phyloP scores from a whole-genome alignment of 441 rosid genomes.

The Gossypium gossypioides region DNA sequence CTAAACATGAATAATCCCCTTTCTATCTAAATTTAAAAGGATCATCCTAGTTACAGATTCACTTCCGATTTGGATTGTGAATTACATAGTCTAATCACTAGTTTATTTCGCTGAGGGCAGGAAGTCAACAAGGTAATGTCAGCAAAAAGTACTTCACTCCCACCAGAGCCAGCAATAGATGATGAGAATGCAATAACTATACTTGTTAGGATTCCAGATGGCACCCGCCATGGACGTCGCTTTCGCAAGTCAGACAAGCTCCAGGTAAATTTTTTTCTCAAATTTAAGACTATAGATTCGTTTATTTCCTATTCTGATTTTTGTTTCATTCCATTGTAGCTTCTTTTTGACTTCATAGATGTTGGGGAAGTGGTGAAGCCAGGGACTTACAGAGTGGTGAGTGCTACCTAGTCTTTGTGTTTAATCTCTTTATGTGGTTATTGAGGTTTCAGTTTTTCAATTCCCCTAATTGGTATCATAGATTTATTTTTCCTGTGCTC shows the following conservation, averaged over 20 bases:
- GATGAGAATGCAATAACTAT: slow-evolving; percentile 52
- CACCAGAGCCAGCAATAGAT: slow-evolving; percentile 52
- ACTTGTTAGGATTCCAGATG: slow-evolving; percentile 69
- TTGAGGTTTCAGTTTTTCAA: background rate
- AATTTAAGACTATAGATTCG: background rate
- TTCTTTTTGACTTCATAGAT: slow-evolving; percentile 67
- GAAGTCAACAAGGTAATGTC: slow-evolving; percentile 27
- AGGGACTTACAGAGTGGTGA: slow-evolving; percentile 70
- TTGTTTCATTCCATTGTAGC: slow-evolving; percentile 28
- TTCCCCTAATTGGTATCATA: background rate
- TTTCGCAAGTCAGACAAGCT: slow-evolving; percentile 74
- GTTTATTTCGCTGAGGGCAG: slow-evolving; percentile 23
- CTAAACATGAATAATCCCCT: background rate
- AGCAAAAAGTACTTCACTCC: slow-evolving; percentile 35
- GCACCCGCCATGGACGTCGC: slow-evolving; percentile 63
- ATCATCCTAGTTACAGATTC: background rate
- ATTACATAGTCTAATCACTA: slow-evolving; percentile 3
- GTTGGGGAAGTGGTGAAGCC: slow-evolving; percentile 46
- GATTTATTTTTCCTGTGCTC: background rate
- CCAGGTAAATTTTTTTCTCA: slow-evolving; percentile 32
- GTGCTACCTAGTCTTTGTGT: slow-evolving; percentile 15
- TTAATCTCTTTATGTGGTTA: background rate
- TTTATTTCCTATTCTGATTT: slow-evolving; percentile 19
- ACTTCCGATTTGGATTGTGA: background rate
- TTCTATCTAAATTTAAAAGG: background rate